Evolutionary conservation across 257 asterid species (phyloP), one percentile per base, ranked within the genome.

Genomic region (Buddleja alternifolia): DNA sequence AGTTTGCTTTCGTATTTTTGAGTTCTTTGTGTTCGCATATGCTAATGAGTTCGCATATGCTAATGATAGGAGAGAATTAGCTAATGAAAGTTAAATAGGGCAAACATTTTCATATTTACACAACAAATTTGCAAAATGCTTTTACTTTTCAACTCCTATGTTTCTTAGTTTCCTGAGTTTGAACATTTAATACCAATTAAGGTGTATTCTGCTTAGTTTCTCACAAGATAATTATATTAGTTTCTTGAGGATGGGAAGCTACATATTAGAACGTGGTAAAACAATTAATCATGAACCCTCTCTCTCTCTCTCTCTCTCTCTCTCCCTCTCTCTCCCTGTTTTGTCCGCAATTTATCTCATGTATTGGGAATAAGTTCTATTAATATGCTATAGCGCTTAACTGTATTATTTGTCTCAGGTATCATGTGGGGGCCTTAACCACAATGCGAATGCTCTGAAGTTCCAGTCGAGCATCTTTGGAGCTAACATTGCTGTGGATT

Each of bases 381-480:
- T 52, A 20, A 45, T 4, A 10, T 58, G 23, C 15, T 55, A 20
- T 57, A 11, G 47, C 25, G 17, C 8, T 7, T 58, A 29, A 45
- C 29, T 61, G 48, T 21, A 12, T 14, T 2, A n/a, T 51, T 47
- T 36, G 9, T 50, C 41, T 48, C 52, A 93, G 97, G 92, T 71
- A 45, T 78, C 86, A 7, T 73, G 72, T 48, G 68, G 72, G 46
- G 68, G 74, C 40, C 23, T 56, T 41, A 11, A 41, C 60, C 29
- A 54, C 42, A 73, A 54, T 62, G 77, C 68, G 5, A 77, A 77
- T 73, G 78, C 83, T 61, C 70, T 85, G 71, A 86, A 81, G 83
- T 85, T 86, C 66, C 84, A 76, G 69, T 88, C 93, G 14, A 83
- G 77, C 72, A 73, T 92, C 55, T 70, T 70, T 51, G 97, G 97